Base-by-base conservation (phyloP, 345 rosid species). In the Aurinia saxatilis region DNA sequence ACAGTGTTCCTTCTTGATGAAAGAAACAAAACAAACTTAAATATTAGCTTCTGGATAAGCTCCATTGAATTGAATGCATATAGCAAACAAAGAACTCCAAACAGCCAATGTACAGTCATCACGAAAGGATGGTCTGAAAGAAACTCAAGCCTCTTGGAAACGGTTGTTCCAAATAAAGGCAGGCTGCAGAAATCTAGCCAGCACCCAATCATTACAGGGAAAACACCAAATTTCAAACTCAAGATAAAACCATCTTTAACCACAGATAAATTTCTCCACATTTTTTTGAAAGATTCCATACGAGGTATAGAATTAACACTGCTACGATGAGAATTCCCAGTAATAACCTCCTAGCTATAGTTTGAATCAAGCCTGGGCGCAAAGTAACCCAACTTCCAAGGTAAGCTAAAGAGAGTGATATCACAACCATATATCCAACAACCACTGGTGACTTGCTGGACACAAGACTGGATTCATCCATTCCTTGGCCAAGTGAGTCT, bases 21-120 rank as follows among this genome's bases (percentile, higher is more conserved):
- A 37, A 14, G 1, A 27, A 7, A 15, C 30, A 39, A 23, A 39
- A 39, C 4, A 39, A 39, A 39, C 13, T 5, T 13, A 39, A 39
- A 6, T 38, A 1, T n/a, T 40, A 65, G 61, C 69, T 18, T 45
- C 19, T 52, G 69, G 50, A 65, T 42, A 52, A 41, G 18, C 35
- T 21, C 51, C 60, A 65, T 27, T n/a, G 13, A 65, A 8, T 12
- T n/a, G 50, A 2, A 17, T 5, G 7, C 1, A 1, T 0, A 38
- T 5, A 4, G 3, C 69, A 65, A 38, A 25, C 7, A 65, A 1
- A 50, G 0, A 12, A 4, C 9, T 27, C 69, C 69, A 0, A 17
- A 8, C 12, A 0, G 0, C 69, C 69, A 64, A 10, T 64, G 42
- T 25, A 29, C 0, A 17, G 8, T 50, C 15, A 14, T 7, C 12